These are phyloP conservation scores for Hermanozyma aechmeae DNA, from an alignment of 805 yeast species.

Conservation along the genomic window DNA sequence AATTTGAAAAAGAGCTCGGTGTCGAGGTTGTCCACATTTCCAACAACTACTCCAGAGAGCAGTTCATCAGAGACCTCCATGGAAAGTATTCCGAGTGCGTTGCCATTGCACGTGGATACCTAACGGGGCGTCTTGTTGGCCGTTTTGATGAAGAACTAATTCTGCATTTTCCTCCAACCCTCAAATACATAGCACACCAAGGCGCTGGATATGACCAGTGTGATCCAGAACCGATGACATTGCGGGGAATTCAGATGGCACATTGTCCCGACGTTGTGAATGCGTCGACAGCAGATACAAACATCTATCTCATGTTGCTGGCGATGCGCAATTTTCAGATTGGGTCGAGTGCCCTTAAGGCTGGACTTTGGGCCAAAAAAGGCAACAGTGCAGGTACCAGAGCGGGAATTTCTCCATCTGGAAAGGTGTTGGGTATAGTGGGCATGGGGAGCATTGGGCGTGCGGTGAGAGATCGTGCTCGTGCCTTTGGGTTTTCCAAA, in stretches of 20 bases:
- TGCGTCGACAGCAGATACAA: conserved; percentile 50
- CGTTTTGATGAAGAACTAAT: conserved; percentile 36
- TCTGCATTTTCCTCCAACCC: conserved; percentile 21
- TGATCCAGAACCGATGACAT: conserved; percentile 33
- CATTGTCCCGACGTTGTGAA: conserved; percentile 47
- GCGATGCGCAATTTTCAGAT: conserved; percentile 36
- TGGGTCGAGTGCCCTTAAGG: background rate
- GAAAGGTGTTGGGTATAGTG: conserved; percentile 1
- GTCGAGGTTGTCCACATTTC: background rate
- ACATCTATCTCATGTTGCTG: conserved; percentile 40
- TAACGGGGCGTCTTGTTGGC: conserved; percentile 29
- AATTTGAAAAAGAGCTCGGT: background rate
- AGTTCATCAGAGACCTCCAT: conserved; percentile 23
- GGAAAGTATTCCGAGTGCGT: conserved; percentile 26
- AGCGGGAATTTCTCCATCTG: background rate
- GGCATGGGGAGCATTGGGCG: conserved; percentile 1
- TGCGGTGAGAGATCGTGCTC: conserved; percentile 1
- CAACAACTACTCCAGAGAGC: conserved; percentile 20
- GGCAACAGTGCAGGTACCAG: background rate
- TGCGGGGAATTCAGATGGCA: conserved; percentile 35
- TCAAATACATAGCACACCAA: conserved; percentile 37
- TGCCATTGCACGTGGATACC: conserved; percentile 34
- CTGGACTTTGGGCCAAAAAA: conserved; percentile 1
- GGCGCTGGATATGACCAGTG: conserved; percentile 56
- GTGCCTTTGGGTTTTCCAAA: background rate